These are phyloP conservation scores for Guyanaporus albipodus DNA, from an alignment of 768 basidiomycete genomes.

Conservation along the genomic window DNA sequence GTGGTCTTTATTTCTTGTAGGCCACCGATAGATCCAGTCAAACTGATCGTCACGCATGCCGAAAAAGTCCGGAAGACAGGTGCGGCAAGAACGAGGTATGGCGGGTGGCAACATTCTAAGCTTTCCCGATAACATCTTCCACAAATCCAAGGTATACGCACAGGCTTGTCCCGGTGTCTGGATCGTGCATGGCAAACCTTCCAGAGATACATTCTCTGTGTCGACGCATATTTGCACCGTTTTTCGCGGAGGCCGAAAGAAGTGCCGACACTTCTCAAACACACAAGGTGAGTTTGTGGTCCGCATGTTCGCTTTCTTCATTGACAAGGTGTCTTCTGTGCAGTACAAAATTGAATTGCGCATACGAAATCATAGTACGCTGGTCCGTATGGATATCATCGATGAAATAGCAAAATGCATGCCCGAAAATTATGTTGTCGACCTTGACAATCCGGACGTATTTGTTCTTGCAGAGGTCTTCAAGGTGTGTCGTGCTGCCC, in stretches of 20 bases:
- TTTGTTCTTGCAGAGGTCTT: slow-evolving; percentile 81
- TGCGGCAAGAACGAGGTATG: slow-evolving; percentile 60
- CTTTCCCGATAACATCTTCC: neutral
- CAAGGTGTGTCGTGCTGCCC: slow-evolving; percentile 51
- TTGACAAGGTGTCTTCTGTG: neutral
- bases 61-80: slow-evolving; percentile 60
- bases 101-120: neutral
- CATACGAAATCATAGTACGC: slow-evolving; percentile 70
- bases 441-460: slow-evolving; percentile 62
- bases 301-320: neutral
- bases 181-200: slow-evolving; percentile 61
- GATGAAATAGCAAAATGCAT: slow-evolving; percentile 68
- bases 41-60: slow-evolving; percentile 61
- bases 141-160: slow-evolving; percentile 53
- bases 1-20: slow-evolving; percentile 81
- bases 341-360: slow-evolving; percentile 83
- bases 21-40: slow-evolving; percentile 72
- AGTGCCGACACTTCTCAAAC: slow-evolving; percentile 28
- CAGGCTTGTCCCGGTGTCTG: slow-evolving; percentile 68
- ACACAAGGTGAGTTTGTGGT: slow-evolving; percentile 37
- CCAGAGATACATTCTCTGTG: slow-evolving; percentile 67
- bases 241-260: slow-evolving; percentile 45
- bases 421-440: slow-evolving; percentile 62
- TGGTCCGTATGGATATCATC: slow-evolving; percentile 57
- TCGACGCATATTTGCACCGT: slow-evolving; percentile 46